These are phyloP conservation scores for Cordia subcordata DNA, from an alignment of 257 asterid genomes.

Conservation along the genomic window DNA sequence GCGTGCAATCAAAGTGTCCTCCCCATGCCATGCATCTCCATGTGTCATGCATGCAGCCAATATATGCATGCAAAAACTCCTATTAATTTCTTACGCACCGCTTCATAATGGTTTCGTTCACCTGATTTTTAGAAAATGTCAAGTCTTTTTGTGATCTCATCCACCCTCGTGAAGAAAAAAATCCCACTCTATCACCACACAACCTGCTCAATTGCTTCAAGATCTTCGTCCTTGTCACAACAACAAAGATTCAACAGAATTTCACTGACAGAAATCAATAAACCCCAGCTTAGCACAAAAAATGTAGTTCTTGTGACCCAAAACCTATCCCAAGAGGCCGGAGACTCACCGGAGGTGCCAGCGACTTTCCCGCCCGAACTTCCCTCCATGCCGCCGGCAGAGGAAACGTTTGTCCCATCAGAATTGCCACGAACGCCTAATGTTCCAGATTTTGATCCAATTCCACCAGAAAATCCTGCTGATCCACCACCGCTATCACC, in stretches of 20 bases:
- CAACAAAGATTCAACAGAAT: not conserved
- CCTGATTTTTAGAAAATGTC: slow-evolving; percentile 22
- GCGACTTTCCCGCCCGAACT: slow-evolving; percentile 43
- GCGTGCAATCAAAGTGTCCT: too few species aligned
- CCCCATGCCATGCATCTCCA: too few species aligned
- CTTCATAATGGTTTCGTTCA: not conserved
- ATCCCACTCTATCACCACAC: slow-evolving; percentile 11
- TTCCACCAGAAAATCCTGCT: slow-evolving; percentile 49
- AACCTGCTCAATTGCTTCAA: slow-evolving; percentile 1
- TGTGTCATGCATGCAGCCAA: not conserved
- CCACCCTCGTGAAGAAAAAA: slow-evolving; percentile 24
- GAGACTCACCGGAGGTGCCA: slow-evolving; percentile 29
- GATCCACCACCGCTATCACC: slow-evolving; percentile 43
- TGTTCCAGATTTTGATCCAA: slow-evolving; percentile 47
- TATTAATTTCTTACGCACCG: too few species aligned
- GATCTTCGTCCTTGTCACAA: not conserved
- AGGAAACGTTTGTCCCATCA: slow-evolving; percentile 24
- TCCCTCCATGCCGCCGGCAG: slow-evolving; percentile 28
- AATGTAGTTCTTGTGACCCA: slow-evolving; percentile 6
- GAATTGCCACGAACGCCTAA: slow-evolving; percentile 40
- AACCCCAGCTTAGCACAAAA: not conserved
- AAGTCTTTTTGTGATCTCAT: slow-evolving; percentile 16
- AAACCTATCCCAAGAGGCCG: slow-evolving; percentile 20
- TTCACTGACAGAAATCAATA: slow-evolving; percentile 5
- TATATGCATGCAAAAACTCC: too few species aligned